phyloP scores from a whole-genome alignment of 1,139 yeast species.

The Saccharomyces pastorianus region DNA sequence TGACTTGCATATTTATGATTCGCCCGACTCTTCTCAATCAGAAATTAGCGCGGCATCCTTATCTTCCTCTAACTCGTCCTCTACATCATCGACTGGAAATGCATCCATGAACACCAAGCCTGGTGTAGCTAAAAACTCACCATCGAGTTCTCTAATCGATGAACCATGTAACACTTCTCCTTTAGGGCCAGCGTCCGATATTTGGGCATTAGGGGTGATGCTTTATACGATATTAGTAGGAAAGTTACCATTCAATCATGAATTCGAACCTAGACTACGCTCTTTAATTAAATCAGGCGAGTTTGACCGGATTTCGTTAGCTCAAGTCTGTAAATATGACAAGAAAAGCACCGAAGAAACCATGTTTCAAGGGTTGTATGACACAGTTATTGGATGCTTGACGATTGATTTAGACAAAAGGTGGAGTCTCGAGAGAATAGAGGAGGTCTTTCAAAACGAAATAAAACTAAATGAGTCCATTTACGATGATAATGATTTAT shows the following conservation, averaged over 20 bases:
- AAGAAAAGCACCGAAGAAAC: conserved; percentile 9
- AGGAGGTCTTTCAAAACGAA: conserved; percentile 8
- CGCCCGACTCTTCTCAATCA: neutral
- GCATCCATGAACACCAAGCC: neutral
- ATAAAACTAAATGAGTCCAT: neutral
- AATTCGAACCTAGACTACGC: conserved; percentile 68
- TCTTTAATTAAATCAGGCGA: conserved; percentile 65
- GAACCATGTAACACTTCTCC: conserved; percentile 27
- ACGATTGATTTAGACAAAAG: conserved; percentile 44
- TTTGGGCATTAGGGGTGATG: conserved; percentile 86
- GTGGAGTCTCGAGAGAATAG: conserved; percentile 39
- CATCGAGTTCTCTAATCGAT: neutral
- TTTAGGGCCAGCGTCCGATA: conserved; percentile 59
- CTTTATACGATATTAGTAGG: conserved; percentile 68
- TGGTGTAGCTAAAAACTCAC: neutral
- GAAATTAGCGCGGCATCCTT: neutral
- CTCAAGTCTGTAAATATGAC: conserved; percentile 24
- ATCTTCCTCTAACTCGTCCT: neutral
- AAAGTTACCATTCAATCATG: conserved; percentile 73
- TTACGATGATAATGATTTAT: neutral
- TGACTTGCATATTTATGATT: conserved; percentile 45
- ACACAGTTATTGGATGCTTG: conserved; percentile 50
- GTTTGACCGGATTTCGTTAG: conserved; percentile 44
- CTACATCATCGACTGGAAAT: neutral
- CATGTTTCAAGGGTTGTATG: conserved; percentile 31